These are phyloP conservation scores for Tetrahymena elliotti DNA, from an alignment of 73 alveolate species.

Conservation along the genomic window DNA sequence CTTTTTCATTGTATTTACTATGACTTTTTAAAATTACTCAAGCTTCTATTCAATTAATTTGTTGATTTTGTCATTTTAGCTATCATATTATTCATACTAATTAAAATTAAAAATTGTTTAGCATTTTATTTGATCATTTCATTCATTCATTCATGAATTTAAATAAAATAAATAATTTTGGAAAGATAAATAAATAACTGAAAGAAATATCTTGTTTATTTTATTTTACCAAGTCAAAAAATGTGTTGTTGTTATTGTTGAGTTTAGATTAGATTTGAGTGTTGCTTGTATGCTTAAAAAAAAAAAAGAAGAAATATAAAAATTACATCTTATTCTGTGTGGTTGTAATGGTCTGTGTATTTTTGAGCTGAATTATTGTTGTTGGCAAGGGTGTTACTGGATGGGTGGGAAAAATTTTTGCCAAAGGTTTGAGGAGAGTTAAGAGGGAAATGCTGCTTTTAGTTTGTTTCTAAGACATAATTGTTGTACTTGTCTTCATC, in stretches of 20 bases:
- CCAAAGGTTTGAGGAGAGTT: slow-evolving; percentile 2
- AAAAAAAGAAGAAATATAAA: neutral
- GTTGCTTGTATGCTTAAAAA: too few relatives aligned
- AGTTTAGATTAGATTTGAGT: too few relatives aligned
- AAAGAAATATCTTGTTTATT: too few relatives aligned
- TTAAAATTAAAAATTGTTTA: too few relatives aligned
- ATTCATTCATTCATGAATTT: too few relatives aligned
- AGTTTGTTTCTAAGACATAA: neutral
- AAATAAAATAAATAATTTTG: too few relatives aligned
- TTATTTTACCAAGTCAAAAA: too few relatives aligned
- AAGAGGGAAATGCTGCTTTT: neutral
- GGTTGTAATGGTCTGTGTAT: neutral
- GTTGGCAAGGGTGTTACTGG: neutral
- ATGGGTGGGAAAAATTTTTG: neutral
- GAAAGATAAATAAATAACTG: too few relatives aligned
- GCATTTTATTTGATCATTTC: too few relatives aligned
- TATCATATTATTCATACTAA: neutral
- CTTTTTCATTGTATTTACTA: neutral
- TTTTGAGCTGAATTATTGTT: neutral
- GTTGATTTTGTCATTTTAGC: neutral
- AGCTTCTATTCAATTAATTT: neutral
- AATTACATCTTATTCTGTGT: neutral
- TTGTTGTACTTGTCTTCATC: neutral
- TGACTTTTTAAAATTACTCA: neutral
- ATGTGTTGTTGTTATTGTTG: too few relatives aligned